Conservation (phyloP, 768 basidiomycete species). For the Lactifluus echinatus region DNA sequence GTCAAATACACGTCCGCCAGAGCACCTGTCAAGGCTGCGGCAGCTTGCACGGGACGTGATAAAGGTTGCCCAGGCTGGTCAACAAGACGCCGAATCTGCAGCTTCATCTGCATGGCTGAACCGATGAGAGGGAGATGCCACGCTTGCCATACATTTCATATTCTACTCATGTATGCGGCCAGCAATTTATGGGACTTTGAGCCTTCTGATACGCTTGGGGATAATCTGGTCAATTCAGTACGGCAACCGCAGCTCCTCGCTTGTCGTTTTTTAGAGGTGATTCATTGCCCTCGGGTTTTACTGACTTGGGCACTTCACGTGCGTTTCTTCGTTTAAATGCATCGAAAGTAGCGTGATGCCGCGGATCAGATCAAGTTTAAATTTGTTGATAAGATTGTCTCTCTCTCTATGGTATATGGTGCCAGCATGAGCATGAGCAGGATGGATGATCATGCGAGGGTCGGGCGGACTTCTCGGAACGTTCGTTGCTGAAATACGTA, state of each 20-base stretch:
- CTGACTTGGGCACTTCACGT: neutral
- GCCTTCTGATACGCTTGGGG: neutral
- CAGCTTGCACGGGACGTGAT: conserved; percentile 12
- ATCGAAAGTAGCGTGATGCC: no score
- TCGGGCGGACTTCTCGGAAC: neutral
- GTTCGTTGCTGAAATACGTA: neutral
- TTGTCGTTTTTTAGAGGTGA: neutral
- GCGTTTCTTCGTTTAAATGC: no score
- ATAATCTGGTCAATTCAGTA: neutral
- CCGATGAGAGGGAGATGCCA: neutral
- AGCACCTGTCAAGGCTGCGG: conserved; percentile 4
- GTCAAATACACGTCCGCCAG: conserved; percentile 8
- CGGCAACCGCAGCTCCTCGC: neutral
- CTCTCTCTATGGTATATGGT: no score
- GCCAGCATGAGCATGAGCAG: no score
- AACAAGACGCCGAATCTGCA: neutral
- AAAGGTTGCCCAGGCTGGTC: neutral
- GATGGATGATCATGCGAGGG: neutral
- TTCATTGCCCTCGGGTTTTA: neutral
- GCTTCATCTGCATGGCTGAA: conserved; percentile 3
- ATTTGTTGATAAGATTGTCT: no score
- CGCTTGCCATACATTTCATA: neutral
- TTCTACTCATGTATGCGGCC: neutral
- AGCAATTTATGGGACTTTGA: neutral
- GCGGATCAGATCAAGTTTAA: neutral